A percentile compares a stretch with the other conserved stretches of the same genome.
These are phyloP conservation scores for Nidularia sp. DNA, from an alignment of 768 basidiomycete species.

Conservation along the genomic window DNA sequence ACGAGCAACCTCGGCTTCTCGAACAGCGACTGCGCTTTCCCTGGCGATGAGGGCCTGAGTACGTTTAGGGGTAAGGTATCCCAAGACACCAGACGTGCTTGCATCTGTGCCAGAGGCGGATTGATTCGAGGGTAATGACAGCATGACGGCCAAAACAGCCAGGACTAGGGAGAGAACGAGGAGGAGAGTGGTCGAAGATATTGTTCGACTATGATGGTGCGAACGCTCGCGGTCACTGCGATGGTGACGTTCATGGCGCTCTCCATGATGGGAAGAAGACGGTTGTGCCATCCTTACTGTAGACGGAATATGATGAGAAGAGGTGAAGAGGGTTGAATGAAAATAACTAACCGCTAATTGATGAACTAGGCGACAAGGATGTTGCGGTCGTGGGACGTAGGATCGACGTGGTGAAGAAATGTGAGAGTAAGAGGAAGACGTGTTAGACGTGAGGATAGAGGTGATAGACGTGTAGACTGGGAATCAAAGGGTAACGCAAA, in stretches of 20 bases:
- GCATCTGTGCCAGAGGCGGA: slow-evolving; percentile 33
- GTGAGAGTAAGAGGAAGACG: slow-evolving; percentile 20
- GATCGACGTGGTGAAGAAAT: slow-evolving; percentile 60
- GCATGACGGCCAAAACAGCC: slow-evolving; percentile 88
- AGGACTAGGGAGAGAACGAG: slow-evolving; percentile 83
- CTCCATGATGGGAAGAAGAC: slow-evolving; percentile 76
- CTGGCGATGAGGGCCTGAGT: slow-evolving; percentile 76
- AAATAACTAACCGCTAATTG: slow-evolving; percentile 40
- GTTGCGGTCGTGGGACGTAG: slow-evolving; percentile 52
- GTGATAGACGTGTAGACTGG: slow-evolving; percentile 11
- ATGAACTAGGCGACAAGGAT: slow-evolving; percentile 74
- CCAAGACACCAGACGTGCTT: slow-evolving; percentile 53
- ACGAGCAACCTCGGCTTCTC: slow-evolving; percentile 85
- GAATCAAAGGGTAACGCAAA: slow-evolving; percentile 22
- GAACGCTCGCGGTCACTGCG: slow-evolving; percentile 54
- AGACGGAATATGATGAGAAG: slow-evolving; percentile 6
- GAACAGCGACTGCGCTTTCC: slow-evolving; percentile 73
- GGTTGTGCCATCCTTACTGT: slow-evolving; percentile 87
- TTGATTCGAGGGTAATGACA: slow-evolving; percentile 68
- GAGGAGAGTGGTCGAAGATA: slow-evolving; percentile 85
- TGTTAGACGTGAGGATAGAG: neutral
- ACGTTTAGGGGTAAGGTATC: slow-evolving; percentile 78
- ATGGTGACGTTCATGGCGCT: slow-evolving; percentile 50
- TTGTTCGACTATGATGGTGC: slow-evolving; percentile 78
- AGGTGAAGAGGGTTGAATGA: slow-evolving; percentile 3